phyloP scores from a whole-genome alignment of 108 stramenopile species.

The Aurantiochytrium sp. region DNA sequence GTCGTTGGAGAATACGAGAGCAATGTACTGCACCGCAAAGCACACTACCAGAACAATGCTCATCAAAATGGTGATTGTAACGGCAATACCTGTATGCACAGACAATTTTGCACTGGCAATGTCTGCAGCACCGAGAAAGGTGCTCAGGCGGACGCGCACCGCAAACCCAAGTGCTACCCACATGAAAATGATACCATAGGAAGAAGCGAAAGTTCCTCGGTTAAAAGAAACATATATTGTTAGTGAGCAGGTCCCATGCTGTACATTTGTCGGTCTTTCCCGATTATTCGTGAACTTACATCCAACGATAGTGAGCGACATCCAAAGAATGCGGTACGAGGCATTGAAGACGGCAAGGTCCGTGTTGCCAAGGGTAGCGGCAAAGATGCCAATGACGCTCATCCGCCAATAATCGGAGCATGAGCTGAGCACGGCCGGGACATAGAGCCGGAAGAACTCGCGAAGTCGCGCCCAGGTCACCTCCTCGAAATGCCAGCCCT shows the following conservation, averaged over 20 bases:
- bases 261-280: no score
- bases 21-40: slow-evolving; percentile 48
- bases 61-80: slow-evolving; percentile 35
- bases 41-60: slow-evolving; percentile 41
- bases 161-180: slow-evolving; percentile 38
- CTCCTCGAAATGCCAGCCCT: slow-evolving; percentile 32
- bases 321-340: slow-evolving; percentile 76
- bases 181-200: not conserved
- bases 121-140: slow-evolving; percentile 40
- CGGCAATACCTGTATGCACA: slow-evolving; percentile 45
- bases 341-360: slow-evolving; percentile 75
- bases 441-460: slow-evolving; percentile 58
- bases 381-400: slow-evolving; percentile 61
- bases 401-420: slow-evolving; percentile 74
- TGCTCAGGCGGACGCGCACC: slow-evolving; percentile 8
- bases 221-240: no score
- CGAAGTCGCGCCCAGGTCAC: slow-evolving; percentile 54
- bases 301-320: slow-evolving; percentile 58
- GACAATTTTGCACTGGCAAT: slow-evolving; percentile 54
- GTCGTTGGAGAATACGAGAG: slow-evolving; percentile 62
- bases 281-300: slow-evolving; percentile 3
- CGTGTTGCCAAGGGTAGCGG: slow-evolving; percentile 57
- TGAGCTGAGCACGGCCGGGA: slow-evolving; percentile 59
- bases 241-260: no score
- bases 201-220: no score